A percentile compares a stretch with the other conserved stretches of the same genome.
phyloP scores from a whole-genome alignment of 2,329 filamentous ascomycete genomes.

The Fusarium nisikadoi region DNA sequence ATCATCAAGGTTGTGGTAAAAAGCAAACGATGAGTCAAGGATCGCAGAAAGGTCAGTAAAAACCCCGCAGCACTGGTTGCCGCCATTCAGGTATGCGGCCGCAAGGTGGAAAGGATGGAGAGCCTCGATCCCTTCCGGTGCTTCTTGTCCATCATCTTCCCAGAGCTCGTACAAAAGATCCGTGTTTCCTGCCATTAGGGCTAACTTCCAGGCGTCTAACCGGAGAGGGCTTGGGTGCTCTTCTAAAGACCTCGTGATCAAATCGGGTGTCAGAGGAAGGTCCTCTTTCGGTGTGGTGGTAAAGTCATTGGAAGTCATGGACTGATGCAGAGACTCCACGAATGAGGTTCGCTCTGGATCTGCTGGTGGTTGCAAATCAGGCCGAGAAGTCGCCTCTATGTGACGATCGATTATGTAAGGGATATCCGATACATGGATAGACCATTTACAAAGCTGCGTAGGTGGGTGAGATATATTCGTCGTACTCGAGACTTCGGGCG shows the following conservation, averaged over 20 bases:
- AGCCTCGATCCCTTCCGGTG: neutral
- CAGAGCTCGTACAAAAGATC: accelerated
- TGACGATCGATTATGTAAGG: too few species aligned
- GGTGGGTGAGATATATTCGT: neutral
- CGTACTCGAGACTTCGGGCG: neutral
- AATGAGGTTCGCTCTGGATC: neutral
- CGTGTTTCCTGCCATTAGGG: accelerated
- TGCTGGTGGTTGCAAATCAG: accelerated
- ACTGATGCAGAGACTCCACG: accelerated
- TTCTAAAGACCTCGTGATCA: neutral
- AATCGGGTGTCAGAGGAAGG: neutral
- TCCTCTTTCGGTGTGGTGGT: neutral
- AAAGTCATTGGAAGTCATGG: neutral
- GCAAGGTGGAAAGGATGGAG: neutral
- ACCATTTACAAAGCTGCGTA: neutral
- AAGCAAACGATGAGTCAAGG: accelerated
- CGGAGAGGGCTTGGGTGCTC: accelerated
- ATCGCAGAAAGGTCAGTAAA: accelerated
- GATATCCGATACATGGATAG: neutral
- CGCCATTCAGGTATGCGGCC: neutral
- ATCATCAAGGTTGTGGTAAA: accelerated
- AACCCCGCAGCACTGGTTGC: neutral
- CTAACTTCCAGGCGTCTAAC: neutral
- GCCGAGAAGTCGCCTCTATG: neutral
- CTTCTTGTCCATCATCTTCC: accelerated